A percentile compares a stretch with the other conserved stretches of the same genome.
These are phyloP conservation scores for Suillus subluteus DNA, from an alignment of 768 basidiomycete genomes.

Conservation along the genomic window DNA sequence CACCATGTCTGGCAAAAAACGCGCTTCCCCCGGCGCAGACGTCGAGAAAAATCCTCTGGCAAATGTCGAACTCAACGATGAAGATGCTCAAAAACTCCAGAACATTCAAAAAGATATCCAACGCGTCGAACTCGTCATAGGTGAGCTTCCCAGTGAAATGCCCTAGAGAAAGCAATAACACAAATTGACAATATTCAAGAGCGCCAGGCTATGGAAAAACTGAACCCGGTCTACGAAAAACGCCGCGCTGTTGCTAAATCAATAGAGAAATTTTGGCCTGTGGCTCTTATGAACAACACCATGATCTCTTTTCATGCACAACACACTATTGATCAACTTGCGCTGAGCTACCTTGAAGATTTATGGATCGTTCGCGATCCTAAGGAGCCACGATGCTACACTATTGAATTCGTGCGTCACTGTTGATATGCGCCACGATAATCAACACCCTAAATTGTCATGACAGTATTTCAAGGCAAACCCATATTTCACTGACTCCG, in stretches of 20 bases:
- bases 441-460: constrained; percentile 12
- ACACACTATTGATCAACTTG: constrained; percentile 77
- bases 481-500: constrained; percentile 75
- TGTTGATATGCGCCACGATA: constrained; percentile 11
- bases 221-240: constrained; percentile 68
- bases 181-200: constrained; percentile 45
- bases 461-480: constrained; percentile 82
- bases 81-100: constrained; percentile 70
- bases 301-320: constrained; percentile 67
- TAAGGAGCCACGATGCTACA: constrained; percentile 79
- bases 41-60: constrained; percentile 71
- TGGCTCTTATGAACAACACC: constrained; percentile 76
- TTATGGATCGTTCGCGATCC: constrained; percentile 80
- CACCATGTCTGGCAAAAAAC: constrained; percentile 59
- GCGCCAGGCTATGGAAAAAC: constrained; percentile 58
- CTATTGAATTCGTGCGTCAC: constrained; percentile 82
- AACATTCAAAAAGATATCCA: constrained; percentile 69
- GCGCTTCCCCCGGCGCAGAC: constrained; percentile 79
- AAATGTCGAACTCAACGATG: constrained; percentile 69
- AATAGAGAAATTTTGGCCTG: constrained; percentile 85
- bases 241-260: constrained; percentile 66
- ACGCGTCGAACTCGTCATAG: constrained; percentile 71
- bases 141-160: constrained; percentile 44
- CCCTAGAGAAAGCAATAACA: constrained; percentile 8
- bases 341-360: constrained; percentile 83